A percentile compares a stretch with the other conserved stretches of the same genome.
These are phyloP conservation scores for Sordaria brevicollis DNA, from an alignment of 495 filamentous ascomycete genomes.

Conservation along the genomic window DNA sequence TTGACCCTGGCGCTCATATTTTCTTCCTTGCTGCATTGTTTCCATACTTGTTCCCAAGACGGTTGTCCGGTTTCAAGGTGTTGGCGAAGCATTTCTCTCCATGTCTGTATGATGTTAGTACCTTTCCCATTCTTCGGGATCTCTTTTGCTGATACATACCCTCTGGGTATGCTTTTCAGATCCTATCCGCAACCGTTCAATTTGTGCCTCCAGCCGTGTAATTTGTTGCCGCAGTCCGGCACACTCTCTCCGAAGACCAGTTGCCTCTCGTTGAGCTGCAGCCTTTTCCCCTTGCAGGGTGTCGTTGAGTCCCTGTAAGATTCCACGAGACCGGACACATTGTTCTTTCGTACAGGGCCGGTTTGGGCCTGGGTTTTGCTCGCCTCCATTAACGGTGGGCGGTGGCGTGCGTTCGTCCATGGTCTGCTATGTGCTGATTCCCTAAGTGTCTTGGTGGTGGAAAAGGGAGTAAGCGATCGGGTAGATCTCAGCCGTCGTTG, in stretches of 20 bases:
- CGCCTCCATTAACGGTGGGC: background rate
- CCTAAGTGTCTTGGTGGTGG: background rate
- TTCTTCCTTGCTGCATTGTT: conserved; percentile 19
- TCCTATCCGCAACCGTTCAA: background rate
- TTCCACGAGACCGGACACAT: background rate
- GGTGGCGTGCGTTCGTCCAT: background rate
- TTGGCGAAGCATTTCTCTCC: conserved; percentile 3
- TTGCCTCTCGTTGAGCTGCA: background rate
- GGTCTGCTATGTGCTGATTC: background rate
- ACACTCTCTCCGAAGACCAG: background rate
- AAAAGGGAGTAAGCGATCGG: background rate
- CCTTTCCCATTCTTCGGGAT: background rate
- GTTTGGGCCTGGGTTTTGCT: background rate
- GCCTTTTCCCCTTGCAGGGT: background rate
- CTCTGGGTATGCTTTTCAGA: background rate
- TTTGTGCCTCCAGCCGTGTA: background rate
- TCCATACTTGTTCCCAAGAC: conserved; percentile 2
- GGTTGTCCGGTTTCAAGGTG: background rate
- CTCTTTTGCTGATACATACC: background rate
- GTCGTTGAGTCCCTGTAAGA: background rate
- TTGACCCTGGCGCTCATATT: conserved; percentile 21
- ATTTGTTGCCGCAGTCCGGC: background rate
- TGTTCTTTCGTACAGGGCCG: background rate
- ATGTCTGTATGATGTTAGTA: conserved; percentile 3
- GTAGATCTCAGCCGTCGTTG: background rate